Base-by-base conservation (phyloP, 1,284 basidiomycete species). In the Marasmius tenuissimus region DNA sequence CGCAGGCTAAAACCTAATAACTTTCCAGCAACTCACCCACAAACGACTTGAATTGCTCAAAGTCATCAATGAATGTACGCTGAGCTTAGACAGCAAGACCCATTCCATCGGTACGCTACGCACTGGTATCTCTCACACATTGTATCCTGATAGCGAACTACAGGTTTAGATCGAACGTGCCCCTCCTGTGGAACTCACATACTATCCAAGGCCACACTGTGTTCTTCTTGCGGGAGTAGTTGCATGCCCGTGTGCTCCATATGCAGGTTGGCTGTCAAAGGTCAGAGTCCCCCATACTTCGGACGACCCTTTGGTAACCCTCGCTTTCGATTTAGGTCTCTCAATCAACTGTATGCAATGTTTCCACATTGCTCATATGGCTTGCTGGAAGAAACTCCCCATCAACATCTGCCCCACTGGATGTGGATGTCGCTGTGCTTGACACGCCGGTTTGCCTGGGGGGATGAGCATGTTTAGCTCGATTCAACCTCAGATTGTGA, bases 211-310 rank as follows among this genome's bases (percentile, higher is more conserved):
- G 71, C 68, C 63, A 75, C 68, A 64, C 66, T 71, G 35, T 93
- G 89, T 71, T 69, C 74, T 1, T 69, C 74, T 12, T 93, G 91
- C 65, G 75, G 73, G 27, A 72, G 71, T 8, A 72, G 77, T 37
- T 76, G 71, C 11, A 76, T 78, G 68, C 80, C 88, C 0, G 73
- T 75, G 1, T 94, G 92, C 70, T 83, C 88, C 0, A 82, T 93
- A 38, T 94, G 93, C 72, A 83, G 92, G 47, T 78, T 93, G 18
- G 89, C 92, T 4, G 86, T 93, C 61, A 91, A 86, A 82, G 92
- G 92, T 7, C 9, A 14, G 14, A 22, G 12, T 52, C 37, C 39
- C 47, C 49, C 38, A 35, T 11, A 34, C 16, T 57, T 53, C 22
- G 57, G 2, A 4, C 10, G 16, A 11, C 27, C 18, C 33, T 18